Base-by-base conservation (phyloP, 2,329 filamentous ascomycete species). In the Penicillium sp. region DNA sequence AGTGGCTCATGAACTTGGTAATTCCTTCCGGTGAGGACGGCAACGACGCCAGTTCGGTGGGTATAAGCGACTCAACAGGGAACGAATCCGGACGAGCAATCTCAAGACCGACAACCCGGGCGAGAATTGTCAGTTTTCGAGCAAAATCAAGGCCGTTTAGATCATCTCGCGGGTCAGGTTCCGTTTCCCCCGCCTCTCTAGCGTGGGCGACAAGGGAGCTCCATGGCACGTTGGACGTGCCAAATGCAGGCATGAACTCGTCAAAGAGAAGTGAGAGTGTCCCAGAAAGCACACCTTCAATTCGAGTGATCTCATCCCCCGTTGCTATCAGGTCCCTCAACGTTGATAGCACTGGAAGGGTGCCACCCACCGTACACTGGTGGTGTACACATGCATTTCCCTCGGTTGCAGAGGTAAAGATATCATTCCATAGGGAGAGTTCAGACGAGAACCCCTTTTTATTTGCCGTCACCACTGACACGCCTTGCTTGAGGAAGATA, bases 191-290 rank as follows among this genome's bases (percentile, higher is more conserved):
- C 43, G 95, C 80, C 54, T 91, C 85, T 78, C 96, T 96, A 50
- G 94, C 94, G 74, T 92, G 91, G 68, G 84, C 86, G 30, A 99
- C 94, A 69, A 96, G 92, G 44, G 88, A 88, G 39, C 90, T 94
- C 87, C 95, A 99, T 66, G 87, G 85, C 46, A 89, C 90, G 33
- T 58, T 45, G 8, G 64, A 58, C 10, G 55, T 46, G 11, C 88
- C 89, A 44, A 84, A 82, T 2, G 86, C 85, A 0, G 94, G 94
- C 44, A 92, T 90, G 72, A 97, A 99, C 20, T 85, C 92, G 80
- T 97, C 97, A 84, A 99, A 97, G 36, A 99, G 81, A 80, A 96
- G 99, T 35, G 89, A 95, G 85, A 99, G 92, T 49, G 94, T 99
- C 58, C 94, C 94, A 55, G 90, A 95, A 76, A 99, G 97, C 46